Evolutionary conservation across 306 rosid genomes (phyloP).

Genomic region (Geum urbanum): DNA sequence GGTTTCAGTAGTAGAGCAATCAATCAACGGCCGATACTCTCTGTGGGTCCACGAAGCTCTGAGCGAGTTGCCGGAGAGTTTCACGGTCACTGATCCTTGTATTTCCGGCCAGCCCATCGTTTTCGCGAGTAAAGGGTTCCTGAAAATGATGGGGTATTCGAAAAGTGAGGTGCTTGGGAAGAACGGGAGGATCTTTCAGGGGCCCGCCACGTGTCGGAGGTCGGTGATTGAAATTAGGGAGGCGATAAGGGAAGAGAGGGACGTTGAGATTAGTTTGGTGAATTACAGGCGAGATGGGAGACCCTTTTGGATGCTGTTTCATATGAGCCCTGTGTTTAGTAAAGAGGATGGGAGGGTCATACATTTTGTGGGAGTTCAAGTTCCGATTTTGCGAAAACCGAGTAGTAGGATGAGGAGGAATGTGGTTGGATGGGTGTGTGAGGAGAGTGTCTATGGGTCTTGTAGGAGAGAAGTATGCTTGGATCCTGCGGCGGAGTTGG

Average conservation of each 20-base stretch:
- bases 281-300: slow-evolving; percentile 78
- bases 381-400: slow-evolving; percentile 39
- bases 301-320: slow-evolving; percentile 82
- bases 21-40: slow-evolving; percentile 53
- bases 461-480: slow-evolving; percentile 48
- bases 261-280: slow-evolving; percentile 47
- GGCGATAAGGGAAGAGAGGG: slow-evolving; percentile 71
- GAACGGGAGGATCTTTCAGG: slow-evolving; percentile 70
- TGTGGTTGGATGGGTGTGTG: slow-evolving; percentile 25
- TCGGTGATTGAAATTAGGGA: slow-evolving; percentile 72
- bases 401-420: slow-evolving; percentile 34
- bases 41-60: slow-evolving; percentile 53
- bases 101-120: slow-evolving; percentile 78
- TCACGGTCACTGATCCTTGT: slow-evolving; percentile 79
- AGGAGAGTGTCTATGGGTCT: not conserved
- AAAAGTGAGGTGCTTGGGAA: slow-evolving; percentile 62
- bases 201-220: slow-evolving; percentile 57
- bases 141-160: slow-evolving; percentile 70
- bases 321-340: slow-evolving; percentile 62
- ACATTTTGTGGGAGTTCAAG: slow-evolving; percentile 82
- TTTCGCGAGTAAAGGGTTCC: slow-evolving; percentile 74
- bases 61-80: slow-evolving; percentile 55
- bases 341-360: slow-evolving; percentile 46
- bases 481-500: slow-evolving; percentile 50
- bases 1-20: slow-evolving; percentile 35